Evolutionary conservation across 306 rosid genomes (phyloP), one percentile per base, ranked within the genome.

Genomic region (Prosopis cineraria): DNA sequence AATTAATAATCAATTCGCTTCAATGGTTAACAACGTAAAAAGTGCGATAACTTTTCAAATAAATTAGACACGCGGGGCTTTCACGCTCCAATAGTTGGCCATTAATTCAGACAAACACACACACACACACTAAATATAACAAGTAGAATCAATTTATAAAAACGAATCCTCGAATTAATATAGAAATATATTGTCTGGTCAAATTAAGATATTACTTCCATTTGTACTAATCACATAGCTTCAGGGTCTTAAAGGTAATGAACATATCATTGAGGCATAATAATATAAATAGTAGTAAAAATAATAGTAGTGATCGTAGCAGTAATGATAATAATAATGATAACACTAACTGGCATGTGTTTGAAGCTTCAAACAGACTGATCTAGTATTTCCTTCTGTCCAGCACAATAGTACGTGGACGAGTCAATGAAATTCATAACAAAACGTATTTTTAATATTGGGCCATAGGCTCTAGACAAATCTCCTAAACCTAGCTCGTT

Each of bases 381-480:
- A 53, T 53, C 34, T 2, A 13, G 16, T 56, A 45, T 69, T 72
- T 25, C 34, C 12, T 33, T 71, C 50, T 4, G 63, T n/a, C 3
- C 30, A 66, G 30, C 31, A n/a, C 58, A 70, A 10, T 70, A 70
- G 75, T 62, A 48, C 13, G 62, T 19, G 45, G 63, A 70, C n/a
- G 45, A 20, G 34, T 10, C 8, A 50, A n/a, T 19, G 62, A 58
- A 22, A 71, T 52, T 20, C n/a, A 52, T 47, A 20, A 48, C 31
- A 33, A 53, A 55, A 33, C 11, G 2, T 72, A 37, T 39, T 3
- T n/a, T 39, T 24, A 34, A 31, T 60, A 13, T 12, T 43, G 39
- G 40, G 68, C 40, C 68, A 16, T 5, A 59, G 31, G 66, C 10
- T 27, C 36, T 13, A 59, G 12, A 70, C 10, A 10, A 62, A 44